Base-by-base conservation (phyloP, 176 grass and related monocot genomes). In the Stipa capillata region DNA sequence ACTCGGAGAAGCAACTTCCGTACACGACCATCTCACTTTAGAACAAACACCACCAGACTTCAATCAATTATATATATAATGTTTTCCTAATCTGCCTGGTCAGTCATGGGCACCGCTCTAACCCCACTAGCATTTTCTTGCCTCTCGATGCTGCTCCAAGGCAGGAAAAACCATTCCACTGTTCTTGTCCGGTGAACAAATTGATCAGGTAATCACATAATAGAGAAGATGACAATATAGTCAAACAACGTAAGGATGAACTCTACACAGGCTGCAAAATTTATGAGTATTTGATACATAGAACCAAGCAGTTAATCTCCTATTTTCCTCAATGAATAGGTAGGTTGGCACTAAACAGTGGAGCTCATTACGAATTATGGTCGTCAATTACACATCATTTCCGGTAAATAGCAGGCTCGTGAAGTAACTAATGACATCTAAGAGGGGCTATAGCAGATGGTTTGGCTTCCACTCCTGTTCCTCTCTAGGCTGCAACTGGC, bases 401-500 rank as follows among this genome's bases (percentile, higher is more conserved):
- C 28, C 33, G 29, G 31, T 41, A 36, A 83, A 39, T 65, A 74
- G 43, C 1, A 64, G 34, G 36, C 33, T 63, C 12, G 33, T 79
- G 9, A 44, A 31, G 33, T 63, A 51, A 49, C 24, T 4, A 71
- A 44, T 65, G 43, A 20, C 42, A 67, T 70, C 34, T 49, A 76
- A 60, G 32, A 83, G 66, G 57, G 48, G 44, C 33, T 29, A 28
- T 7, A 28, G 23, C 50, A 51, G 48, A 88, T 83, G 55, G 33
- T 56, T 67, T 68, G 66, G 64, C 59, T 67, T 35, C 24, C 31
- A 21, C 17, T 57, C 18, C 20, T 74, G 48, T 35, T 54, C 36
- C 69, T 84, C 21, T 41, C 82, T 85, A 89, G 23, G 72, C 89
- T 79, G 76, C 89, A 82, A 94, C 80, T 48, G 83, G 86, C 86